Evolutionary conservation across 2,329 filamentous ascomycete genomes (phyloP).

Genomic region (Colletotrichum trifolii): DNA sequence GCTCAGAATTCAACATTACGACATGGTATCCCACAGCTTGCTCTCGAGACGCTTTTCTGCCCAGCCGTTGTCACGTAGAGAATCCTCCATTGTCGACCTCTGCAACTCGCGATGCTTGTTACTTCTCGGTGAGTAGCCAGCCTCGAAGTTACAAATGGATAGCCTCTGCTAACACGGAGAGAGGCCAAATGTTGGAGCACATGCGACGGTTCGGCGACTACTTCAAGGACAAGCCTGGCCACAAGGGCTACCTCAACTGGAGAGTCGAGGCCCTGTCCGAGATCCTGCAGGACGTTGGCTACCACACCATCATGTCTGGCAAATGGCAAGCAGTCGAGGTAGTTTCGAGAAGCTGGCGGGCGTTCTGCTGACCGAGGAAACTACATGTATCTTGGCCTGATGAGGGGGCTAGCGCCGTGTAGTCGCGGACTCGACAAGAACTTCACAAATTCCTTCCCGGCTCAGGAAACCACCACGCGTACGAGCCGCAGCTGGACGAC

Average conservation of each 20-base stretch:
- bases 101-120: too few species aligned
- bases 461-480: conserved; percentile 64
- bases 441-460: conserved; percentile 55
- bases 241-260: conserved; percentile 48
- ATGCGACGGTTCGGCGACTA: conserved; percentile 16
- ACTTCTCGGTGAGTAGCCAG: neutral
- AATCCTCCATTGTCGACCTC: too few species aligned
- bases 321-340: conserved; percentile 42
- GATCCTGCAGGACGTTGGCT: conserved; percentile 45
- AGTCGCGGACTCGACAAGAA: conserved; percentile 54
- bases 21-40: too few species aligned
- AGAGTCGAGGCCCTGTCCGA: conserved; percentile 44
- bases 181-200: conserved; percentile 58
- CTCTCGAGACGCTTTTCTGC: too few species aligned
- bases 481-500: conserved; percentile 53
- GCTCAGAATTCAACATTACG: too few species aligned
- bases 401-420: conserved; percentile 47
- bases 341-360: neutral
- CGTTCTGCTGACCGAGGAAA: neutral
- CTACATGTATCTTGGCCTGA: conserved; percentile 49
- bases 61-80: too few species aligned
- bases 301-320: conserved; percentile 45
- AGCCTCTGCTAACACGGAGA: neutral
- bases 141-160: neutral
- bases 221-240: conserved; percentile 40